phyloP scores from a whole-genome alignment of 495 filamentous ascomycete genomes.

The Lepidopterella palustris region DNA sequence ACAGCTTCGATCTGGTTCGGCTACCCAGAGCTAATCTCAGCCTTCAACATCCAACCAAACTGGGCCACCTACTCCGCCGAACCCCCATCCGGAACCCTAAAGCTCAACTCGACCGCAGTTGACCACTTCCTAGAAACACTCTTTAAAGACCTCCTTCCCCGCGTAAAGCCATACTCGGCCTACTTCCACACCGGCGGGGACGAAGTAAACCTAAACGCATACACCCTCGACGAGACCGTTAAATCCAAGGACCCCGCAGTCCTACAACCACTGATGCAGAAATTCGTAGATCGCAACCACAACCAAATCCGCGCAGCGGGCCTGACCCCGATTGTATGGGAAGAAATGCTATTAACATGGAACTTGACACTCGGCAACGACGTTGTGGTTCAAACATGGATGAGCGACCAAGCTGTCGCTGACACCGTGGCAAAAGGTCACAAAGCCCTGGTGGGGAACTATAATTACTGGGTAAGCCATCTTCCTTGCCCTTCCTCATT shows the following conservation, averaged over 20 bases:
- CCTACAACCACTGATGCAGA: constrained; percentile 63
- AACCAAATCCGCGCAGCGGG: constrained; percentile 49
- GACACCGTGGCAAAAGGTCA: constrained; percentile 52
- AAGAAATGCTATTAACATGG: constrained; percentile 72
- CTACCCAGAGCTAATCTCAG: constrained; percentile 68
- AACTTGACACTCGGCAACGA: constrained; percentile 59
- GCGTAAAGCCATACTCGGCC: constrained; percentile 54
- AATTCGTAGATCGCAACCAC: constrained; percentile 62
- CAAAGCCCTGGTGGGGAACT: constrained; percentile 65
- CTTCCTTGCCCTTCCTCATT: background rate
- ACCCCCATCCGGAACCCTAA: constrained; percentile 69
- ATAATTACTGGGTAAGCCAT: constrained; percentile 60
- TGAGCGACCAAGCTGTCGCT: constrained; percentile 49
- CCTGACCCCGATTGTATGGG: constrained; percentile 69
- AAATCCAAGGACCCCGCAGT: constrained; percentile 52
- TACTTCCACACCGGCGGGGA: constrained; percentile 84
- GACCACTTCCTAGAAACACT: constrained; percentile 61
- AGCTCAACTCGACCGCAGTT: constrained; percentile 62
- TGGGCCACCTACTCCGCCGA: constrained; percentile 64
- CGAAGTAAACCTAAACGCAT: constrained; percentile 70
- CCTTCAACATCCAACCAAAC: constrained; percentile 57
- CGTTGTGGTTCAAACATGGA: constrained; percentile 69
- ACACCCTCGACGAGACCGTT: constrained; percentile 63
- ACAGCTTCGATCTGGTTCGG: constrained; percentile 55
- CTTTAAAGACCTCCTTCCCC: constrained; percentile 64